phyloP scores from a whole-genome alignment of 2,329 filamentous ascomycete genomes.

The Decorospora gaudefroyi region DNA sequence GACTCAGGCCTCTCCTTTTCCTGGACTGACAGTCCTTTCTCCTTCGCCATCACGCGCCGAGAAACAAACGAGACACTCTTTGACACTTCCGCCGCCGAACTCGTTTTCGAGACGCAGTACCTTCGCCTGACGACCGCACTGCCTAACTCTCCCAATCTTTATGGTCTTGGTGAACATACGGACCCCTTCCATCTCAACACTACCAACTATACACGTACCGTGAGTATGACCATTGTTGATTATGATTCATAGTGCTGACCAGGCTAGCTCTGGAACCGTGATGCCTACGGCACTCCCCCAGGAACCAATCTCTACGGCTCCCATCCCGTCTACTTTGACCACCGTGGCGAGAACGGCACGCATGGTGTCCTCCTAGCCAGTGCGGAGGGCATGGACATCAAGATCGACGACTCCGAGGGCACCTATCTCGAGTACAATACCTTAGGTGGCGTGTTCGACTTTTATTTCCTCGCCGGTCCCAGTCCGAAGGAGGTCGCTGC shows the following conservation, averaged over 20 bases:
- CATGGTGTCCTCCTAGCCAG: constrained; percentile 46
- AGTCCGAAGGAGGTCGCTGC: constrained; percentile 53
- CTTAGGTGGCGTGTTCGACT: constrained; percentile 76
- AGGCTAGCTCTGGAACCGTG: constrained; percentile 68
- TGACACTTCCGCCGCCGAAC: constrained; percentile 67
- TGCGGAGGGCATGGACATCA: constrained; percentile 67
- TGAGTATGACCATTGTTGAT: constrained; percentile 46
- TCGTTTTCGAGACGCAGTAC: constrained; percentile 79
- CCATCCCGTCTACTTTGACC: constrained; percentile 77
- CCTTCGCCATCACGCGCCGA: constrained; percentile 65
- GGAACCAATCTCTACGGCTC: constrained; percentile 71
- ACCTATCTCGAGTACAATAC: constrained; percentile 80
- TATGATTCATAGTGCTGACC: constrained; percentile 59
- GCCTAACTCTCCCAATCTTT: constrained; percentile 69
- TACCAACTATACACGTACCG: constrained; percentile 62
- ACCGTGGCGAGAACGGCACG: constrained; percentile 57
- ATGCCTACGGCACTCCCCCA: constrained; percentile 64
- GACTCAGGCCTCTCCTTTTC: constrained; percentile 60
- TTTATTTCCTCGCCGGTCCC: constrained; percentile 59
- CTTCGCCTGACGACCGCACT: constrained; percentile 71
- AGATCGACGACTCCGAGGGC: constrained; percentile 66
- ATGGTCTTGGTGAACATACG: constrained; percentile 77
- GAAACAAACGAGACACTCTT: constrained; percentile 65
- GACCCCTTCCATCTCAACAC: constrained; percentile 70
- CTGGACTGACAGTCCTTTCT: constrained; percentile 64